phyloP scores from a whole-genome alignment of 129 eudicot species.

The carrot (Daucus carota) region DNA sequence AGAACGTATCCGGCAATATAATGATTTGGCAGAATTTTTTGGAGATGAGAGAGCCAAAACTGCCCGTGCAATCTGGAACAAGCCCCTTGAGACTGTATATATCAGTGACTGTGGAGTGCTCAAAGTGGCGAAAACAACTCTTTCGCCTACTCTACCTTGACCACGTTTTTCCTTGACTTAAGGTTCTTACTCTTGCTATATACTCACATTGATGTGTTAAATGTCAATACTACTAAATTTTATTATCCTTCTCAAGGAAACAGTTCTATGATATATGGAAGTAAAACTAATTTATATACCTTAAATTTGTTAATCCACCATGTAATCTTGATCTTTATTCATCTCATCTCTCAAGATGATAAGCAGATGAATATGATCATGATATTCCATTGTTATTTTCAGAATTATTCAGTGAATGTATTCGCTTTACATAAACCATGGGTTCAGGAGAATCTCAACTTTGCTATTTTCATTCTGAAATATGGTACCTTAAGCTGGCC shows the following conservation, averaged over 20 bases:
- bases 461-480: background rate
- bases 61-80: slow-evolving; percentile 86
- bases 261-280: background rate
- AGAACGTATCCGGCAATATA: slow-evolving; percentile 70
- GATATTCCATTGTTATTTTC: background rate
- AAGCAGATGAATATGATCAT: background rate
- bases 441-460: background rate
- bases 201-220: slow-evolving; percentile 9
- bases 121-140: slow-evolving; percentile 78
- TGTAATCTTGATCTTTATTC: background rate
- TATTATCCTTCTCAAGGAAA: background rate
- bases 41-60: slow-evolving; percentile 92
- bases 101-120: slow-evolving; percentile 88
- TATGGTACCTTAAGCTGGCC: background rate
- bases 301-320: background rate
- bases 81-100: slow-evolving; percentile 71
- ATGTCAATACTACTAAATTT: background rate
- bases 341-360: background rate
- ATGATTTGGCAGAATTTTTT: slow-evolving; percentile 77
- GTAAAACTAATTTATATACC: background rate
- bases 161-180: background rate
- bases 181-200: background rate
- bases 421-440: background rate
- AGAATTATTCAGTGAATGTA: background rate
- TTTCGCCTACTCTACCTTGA: slow-evolving; percentile 75